Base-by-base conservation (phyloP, 2,329 filamentous ascomycete species). In the Colletotrichum higginsianum region DNA sequence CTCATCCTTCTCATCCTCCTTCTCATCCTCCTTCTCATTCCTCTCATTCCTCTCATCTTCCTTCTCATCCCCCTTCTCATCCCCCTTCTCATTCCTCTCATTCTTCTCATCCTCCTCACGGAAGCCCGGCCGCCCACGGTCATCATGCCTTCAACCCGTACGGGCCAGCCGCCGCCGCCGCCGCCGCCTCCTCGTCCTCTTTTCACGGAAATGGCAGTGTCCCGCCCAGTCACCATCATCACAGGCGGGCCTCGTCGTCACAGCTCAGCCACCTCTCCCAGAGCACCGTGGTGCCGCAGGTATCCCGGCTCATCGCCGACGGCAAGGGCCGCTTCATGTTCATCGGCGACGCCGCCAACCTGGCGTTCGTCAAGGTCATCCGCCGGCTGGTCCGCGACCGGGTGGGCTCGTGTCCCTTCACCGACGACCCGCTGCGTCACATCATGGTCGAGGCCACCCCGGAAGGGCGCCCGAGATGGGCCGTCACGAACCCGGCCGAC, bases 281-380 rank as follows among this genome's bases (percentile, higher is more conserved):
- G 63, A 73, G 1, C 58, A 58, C 68, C 13, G 57, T 56, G 15
- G 75, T 76, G 18, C 75, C 75, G 6, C 75, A 74, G 23, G 66
- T 77, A 12, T 80, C 80, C 11, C 75, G 80, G 0, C 75, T 82
- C 13, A 74, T 82, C 8, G 76, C 80, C 49, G 79, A 80, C 42
- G 78, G 76, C 8, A 75, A 78, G 46, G 79, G 79, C 18, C 78
- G 76, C 40, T 79, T 79, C 74, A 79, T 82, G 75, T 82, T 81
- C 57, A 78, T 82, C 38, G 80, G 80, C n/a, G 80, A 82, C 71
- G 79, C 80, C 21, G 79, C 79, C 9, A 81, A 79, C 4, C 40
- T 82, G 7, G 79, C 79, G 0, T 80, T 82, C 38, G 72, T 82
- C 1, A 79, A 82, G 38, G 79, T 79, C 26, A 80, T 82, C 16